Conservation (phyloP, 352 stramenopile species). For the Pythium dissotocum region DNA sequence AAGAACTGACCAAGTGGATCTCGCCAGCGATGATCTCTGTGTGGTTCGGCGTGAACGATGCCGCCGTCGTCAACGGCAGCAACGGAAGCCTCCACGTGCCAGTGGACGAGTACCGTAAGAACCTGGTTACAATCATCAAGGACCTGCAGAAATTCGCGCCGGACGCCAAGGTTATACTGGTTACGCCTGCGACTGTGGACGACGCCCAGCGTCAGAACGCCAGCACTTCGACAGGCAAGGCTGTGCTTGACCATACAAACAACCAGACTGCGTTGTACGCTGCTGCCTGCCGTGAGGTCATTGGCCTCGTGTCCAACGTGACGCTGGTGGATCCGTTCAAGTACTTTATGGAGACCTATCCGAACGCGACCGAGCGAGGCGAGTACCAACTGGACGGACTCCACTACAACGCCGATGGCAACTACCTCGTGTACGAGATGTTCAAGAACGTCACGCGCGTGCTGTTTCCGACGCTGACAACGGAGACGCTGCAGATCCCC, state of each 20-base stretch:
- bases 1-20: no score
- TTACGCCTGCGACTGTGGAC: conserved; percentile 50
- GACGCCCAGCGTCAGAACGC: conserved; percentile 1
- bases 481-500: conserved; percentile 12
- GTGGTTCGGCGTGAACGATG: conserved; percentile 53
- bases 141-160: conserved; percentile 25
- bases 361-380: neutral
- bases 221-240: neutral
- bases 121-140: conserved; percentile 38
- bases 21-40: conserved; percentile 33
- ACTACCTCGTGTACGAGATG: conserved; percentile 15
- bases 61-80: conserved; percentile 32
- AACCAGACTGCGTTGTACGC: conserved; percentile 4
- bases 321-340: conserved; percentile 8
- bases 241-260: conserved; percentile 3
- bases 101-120: conserved; percentile 39
- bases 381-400: conserved; percentile 13
- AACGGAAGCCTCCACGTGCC: conserved; percentile 44
- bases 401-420: conserved; percentile 12
- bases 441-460: neutral
- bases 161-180: conserved; percentile 43
- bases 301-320: neutral
- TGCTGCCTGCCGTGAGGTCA: neutral
- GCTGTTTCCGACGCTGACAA: neutral
- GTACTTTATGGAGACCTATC: conserved; percentile 4